Evolutionary conservation across 169 alveolate genomes (phyloP), one percentile per base, ranked within the genome.

Genomic region (Babesia gibsoni): DNA sequence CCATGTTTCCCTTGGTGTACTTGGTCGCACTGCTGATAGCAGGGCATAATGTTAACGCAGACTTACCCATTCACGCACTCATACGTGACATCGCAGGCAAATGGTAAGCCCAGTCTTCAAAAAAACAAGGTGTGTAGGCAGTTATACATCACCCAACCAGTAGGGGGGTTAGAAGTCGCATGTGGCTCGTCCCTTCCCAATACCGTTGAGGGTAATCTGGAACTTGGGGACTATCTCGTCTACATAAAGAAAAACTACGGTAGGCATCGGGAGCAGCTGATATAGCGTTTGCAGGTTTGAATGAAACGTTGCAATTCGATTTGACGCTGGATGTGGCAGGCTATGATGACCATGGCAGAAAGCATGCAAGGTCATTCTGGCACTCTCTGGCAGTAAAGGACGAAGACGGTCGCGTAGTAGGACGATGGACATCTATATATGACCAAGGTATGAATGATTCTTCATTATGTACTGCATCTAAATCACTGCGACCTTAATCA

Each of bases 171-270:
- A 12, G 69, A 77, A 29, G 69, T 65, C 29, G 32, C 52, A 25
- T 77, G 86, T 33, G 86, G 86, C 27, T 77, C 86, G 6, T 29
- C 29, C 29, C 33, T 63, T 45, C 86, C 86, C 16, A 77, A 77
- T 48, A n/a, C 67, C 7, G 32, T 54, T 3, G 86, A 67, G 45
- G 75, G 81, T 30, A 69, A 67, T 53, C 73, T 77, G 32, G 9
- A 22, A 6, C 69, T 77, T 23, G 86, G 86, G 29, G 67, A 77
- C 66, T 77, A 77, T 35, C 39, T 63, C 18, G 52, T 43, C 27
- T 58, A 35, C 37, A 43, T 77, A 27, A 30, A 39, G 41, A 4
- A 3, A 12, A 54, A 66, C 14, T 67, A 54, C 68, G 43, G 86
- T 77, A 46, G 25, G 82, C 23, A 12, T 1, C 12, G 18, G 14